Evolutionary conservation across 805 yeast species (phyloP).

Genomic region (Lipomyces lipofer): DNA sequence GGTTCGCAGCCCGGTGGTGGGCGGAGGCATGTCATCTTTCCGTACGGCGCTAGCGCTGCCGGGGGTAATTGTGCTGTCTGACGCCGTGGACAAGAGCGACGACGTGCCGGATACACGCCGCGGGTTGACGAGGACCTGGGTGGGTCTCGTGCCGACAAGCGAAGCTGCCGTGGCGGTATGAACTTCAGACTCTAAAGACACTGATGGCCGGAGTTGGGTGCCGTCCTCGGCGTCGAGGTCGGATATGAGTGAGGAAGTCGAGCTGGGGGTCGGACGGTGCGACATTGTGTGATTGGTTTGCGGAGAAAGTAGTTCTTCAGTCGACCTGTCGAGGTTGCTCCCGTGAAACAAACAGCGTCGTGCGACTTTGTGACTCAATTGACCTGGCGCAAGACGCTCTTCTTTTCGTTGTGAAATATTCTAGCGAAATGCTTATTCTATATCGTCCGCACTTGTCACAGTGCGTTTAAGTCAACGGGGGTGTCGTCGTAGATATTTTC

Average conservation of each 20-base stretch:
- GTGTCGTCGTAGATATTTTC: too few species aligned
- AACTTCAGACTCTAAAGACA: slow-evolving; percentile 15
- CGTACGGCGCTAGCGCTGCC: background rate
- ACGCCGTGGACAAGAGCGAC: slow-evolving; percentile 11
- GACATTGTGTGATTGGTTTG: too few species aligned
- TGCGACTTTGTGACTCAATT: too few species aligned
- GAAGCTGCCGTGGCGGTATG: slow-evolving; percentile 25
- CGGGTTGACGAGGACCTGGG: slow-evolving; percentile 25
- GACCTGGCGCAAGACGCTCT: too few species aligned
- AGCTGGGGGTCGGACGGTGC: too few species aligned
- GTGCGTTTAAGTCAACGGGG: too few species aligned
- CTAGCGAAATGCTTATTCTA: too few species aligned
- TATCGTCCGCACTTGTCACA: too few species aligned
- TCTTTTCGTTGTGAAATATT: too few species aligned
- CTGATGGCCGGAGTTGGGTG: slow-evolving; percentile 9
- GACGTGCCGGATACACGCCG: slow-evolving; percentile 26
- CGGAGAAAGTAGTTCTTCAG: too few species aligned
- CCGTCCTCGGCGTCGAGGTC: slow-evolving; percentile 7
- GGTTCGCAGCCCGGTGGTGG: slow-evolving; percentile 3
- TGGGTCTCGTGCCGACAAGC: slow-evolving; percentile 9
- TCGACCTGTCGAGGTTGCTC: too few species aligned
- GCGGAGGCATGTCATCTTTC: slow-evolving; percentile 15
- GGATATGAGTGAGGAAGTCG: slow-evolving; percentile 4
- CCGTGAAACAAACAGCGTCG: too few species aligned
- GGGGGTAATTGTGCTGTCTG: slow-evolving; percentile 7